Evolutionary conservation across 345 rosid genomes (phyloP), one percentile per base, ranked within the genome.

Genomic region (Rhodomyrtus tomentosa): DNA sequence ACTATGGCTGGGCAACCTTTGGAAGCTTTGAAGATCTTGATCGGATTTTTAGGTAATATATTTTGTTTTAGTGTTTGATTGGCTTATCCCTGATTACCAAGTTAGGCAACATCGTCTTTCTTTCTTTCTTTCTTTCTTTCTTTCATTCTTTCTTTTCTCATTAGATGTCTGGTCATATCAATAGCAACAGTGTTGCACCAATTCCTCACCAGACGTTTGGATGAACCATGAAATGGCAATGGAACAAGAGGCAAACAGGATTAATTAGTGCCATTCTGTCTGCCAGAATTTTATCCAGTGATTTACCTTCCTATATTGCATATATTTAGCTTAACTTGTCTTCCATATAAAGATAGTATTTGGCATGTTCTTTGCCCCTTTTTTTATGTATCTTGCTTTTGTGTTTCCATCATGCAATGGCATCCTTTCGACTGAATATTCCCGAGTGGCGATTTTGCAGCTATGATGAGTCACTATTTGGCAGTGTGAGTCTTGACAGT

Each of bases 21-120:
- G 96, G 98, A 91, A 95, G 99, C 89, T 97, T 97, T 89, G 99
- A 95, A 88, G 99, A 95, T 89, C 95, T 95, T 87, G 96, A 95
- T 87, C 94, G 85, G 85, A 94, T 97, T 81, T 94, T 97, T 89
- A 96, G 99, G 99, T 97, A 93, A 94, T 32, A 16, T 50, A 14
- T 79, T 6, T 81, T 81, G 25, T 21, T 49, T 50, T 32, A 14
- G 29, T 52, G 48, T 38, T 50, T 16, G 58, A 21, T 25, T 22
- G 24, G 83, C 48, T 51, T 53, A 81, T 14, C 82, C 32, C 40
- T 50, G 40, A 51, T 27, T 81, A 36, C 40, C 83, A 45, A 29
- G 45, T 51, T 81, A 54, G 58, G 76, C 24, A 16, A 68, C 22
- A 18, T 68, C 13, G 36, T 68, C 42, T 16, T 68, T 62, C 74